Conservation (phyloP, 768 basidiomycete genomes). For the Russula lepida region DNA sequence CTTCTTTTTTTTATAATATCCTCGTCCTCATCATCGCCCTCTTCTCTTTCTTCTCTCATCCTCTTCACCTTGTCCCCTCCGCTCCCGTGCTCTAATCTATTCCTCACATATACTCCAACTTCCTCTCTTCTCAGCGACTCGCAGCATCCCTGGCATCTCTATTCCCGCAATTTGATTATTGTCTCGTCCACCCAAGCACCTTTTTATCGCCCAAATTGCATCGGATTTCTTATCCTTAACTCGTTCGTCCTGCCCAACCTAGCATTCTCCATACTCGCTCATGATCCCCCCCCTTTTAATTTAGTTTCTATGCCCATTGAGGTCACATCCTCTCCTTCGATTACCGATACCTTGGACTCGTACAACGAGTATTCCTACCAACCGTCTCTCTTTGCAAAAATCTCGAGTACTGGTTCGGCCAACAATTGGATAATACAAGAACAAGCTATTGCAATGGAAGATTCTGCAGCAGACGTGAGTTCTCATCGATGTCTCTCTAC, state of each 20-base stretch:
- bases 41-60: constrained; percentile 7
- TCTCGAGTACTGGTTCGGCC: constrained; percentile 24
- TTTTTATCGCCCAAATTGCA: constrained; percentile 43
- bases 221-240: constrained; percentile 46
- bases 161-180: constrained; percentile 43
- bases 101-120: constrained; percentile 17
- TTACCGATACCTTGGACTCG: constrained; percentile 33
- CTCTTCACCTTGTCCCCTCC: constrained; percentile 11
- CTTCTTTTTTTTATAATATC: constrained; percentile 15
- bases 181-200: constrained; percentile 34
- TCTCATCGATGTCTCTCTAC: background rate
- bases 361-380: constrained; percentile 27
- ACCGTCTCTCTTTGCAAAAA: constrained; percentile 31
- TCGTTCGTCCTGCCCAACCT: constrained; percentile 28
- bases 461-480: constrained; percentile 19
- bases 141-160: constrained; percentile 32
- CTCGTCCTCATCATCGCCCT: background rate
- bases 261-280: constrained; percentile 24
- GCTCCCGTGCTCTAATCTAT: constrained; percentile 22
- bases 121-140: constrained; percentile 24
- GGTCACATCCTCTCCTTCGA: constrained; percentile 47
- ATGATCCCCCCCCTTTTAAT: constrained; percentile 8
- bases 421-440: constrained; percentile 44
- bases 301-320: constrained; percentile 60
- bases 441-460: constrained; percentile 27